Base-by-base conservation (phyloP, 2,329 filamentous ascomycete genomes). In the Xylariaceae sp. region DNA sequence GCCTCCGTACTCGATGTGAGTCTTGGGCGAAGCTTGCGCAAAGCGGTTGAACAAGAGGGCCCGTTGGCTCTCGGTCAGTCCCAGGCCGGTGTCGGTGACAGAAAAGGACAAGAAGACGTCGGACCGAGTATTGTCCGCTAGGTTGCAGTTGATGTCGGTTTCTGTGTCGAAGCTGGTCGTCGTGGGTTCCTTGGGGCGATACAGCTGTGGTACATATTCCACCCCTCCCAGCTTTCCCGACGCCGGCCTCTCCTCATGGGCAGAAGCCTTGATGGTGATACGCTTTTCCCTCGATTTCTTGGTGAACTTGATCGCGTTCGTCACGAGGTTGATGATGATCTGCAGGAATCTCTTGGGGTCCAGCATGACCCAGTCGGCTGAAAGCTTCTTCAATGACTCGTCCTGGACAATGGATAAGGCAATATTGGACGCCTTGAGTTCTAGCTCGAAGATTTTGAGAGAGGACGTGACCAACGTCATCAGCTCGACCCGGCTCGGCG, bases 251-350 rank as follows among this genome's bases (percentile, higher is more conserved):
- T 54, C 52, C 21, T 51, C 59, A 15, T 62, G 69, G 7, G 66
- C 70, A 31, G 69, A 69, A 32, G 78, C 59, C 21, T 59, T 62
- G 2, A 77, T 65, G 1, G 62, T 63, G 23, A 78, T 71, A 29
- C 76, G 74, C 6, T 79, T 73, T 9, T 67, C 74, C 12, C 70
- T 68, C 13, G 81, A 76, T 0, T 70, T 70, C 24, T 78, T 78
- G 1, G 86, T 90, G 55, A 89, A 90, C 53, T 90, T 90, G 59
- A 90, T 81, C 0, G 85, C 83, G 52, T 90, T 90, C 6, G 84
- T 86, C 7, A 85, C 74, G 1, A 90, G 70, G 51, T 90, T 90
- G 57, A 90, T 88, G 3, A 89, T 67, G 1, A 89, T 82, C 59
- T 90, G 85, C 36, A 85, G 73, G 34, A 90, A 78, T 16, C 85